Conservation (phyloP, 2,329 filamentous ascomycete species). For the Epichloe aotearoae region DNA sequence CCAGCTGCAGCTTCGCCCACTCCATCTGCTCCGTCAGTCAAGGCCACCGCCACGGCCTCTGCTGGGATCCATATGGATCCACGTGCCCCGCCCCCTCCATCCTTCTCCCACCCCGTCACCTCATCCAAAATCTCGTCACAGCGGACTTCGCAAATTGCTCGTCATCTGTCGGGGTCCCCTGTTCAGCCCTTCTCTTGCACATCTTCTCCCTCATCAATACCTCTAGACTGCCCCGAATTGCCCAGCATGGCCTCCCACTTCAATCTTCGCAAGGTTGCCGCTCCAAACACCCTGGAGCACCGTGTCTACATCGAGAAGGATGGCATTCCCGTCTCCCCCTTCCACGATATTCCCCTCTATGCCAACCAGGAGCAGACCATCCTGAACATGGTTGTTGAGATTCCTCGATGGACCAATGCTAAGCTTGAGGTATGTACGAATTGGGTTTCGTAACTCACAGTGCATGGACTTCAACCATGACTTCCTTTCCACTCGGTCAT, state of each 20-base stretch:
- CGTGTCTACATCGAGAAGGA: conserved; percentile 97
- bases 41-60: neutral
- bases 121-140: conserved; percentile 33
- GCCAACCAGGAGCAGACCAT: conserved; percentile 92
- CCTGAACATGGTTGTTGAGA: conserved; percentile 99
- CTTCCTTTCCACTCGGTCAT: neutral
- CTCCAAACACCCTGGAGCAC: conserved; percentile 90
- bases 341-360: conserved; percentile 97
- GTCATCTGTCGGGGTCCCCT: conserved; percentile 31
- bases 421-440: conserved; percentile 76
- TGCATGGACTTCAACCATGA: neutral
- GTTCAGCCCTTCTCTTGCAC: conserved; percentile 7
- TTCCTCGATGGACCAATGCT: conserved; percentile 98
- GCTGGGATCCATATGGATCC: conserved; percentile 12
- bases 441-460: neutral
- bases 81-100: conserved; percentile 27
- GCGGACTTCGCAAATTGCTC: conserved; percentile 41
- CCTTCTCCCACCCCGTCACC: conserved; percentile 13
- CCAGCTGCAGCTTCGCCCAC: neutral
- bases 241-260: conserved; percentile 49
- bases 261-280: conserved; percentile 73
- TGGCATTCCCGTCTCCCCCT: conserved; percentile 88
- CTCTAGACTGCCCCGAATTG: conserved; percentile 11
- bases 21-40: neutral
- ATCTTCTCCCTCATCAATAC: conserved; percentile 9